Evolutionary conservation across 1,284 basidiomycete genomes (phyloP).

Genomic region (Filobasidium uniguttulatum): DNA sequence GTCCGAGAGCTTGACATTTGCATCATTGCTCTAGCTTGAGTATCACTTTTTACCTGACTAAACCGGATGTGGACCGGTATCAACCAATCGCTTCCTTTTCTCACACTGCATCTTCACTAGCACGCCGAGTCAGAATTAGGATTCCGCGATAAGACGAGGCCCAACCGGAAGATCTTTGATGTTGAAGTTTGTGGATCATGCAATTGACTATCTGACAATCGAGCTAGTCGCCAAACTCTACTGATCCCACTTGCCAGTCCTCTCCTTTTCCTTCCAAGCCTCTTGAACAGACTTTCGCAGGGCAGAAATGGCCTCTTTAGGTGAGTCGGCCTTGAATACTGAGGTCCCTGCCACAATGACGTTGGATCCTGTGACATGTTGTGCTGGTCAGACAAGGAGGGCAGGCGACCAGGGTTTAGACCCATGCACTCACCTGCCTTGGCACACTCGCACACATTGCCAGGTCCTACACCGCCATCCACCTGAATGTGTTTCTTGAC

Average conservation of each 20-base stretch:
- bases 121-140: too few species aligned
- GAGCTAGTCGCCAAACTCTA: not conserved
- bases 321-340: conserved; percentile 69
- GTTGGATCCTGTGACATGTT: conserved; percentile 59
- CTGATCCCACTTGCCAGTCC: conserved; percentile 1
- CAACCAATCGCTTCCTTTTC: too few species aligned
- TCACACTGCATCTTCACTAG: too few species aligned
- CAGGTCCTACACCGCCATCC: conserved; percentile 89
- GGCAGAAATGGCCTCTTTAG: conserved; percentile 59
- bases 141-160: too few species aligned
- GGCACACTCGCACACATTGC: conserved; percentile 78
- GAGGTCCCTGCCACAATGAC: conserved; percentile 97
- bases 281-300: conserved; percentile 59
- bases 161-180: too few species aligned
- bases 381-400: not conserved
- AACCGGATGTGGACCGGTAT: too few species aligned
- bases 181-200: too few species aligned
- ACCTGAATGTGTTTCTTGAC: conserved; percentile 83
- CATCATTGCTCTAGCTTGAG: too few species aligned
- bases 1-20: too few species aligned
- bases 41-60: too few species aligned
- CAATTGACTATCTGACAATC: too few species aligned
- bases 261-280: conserved; percentile 6
- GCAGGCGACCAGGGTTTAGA: not conserved
- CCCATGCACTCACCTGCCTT: conserved; percentile 54